Evolutionary conservation across 345 rosid species (phyloP).

Genomic region (Atalantia buxifolia): DNA sequence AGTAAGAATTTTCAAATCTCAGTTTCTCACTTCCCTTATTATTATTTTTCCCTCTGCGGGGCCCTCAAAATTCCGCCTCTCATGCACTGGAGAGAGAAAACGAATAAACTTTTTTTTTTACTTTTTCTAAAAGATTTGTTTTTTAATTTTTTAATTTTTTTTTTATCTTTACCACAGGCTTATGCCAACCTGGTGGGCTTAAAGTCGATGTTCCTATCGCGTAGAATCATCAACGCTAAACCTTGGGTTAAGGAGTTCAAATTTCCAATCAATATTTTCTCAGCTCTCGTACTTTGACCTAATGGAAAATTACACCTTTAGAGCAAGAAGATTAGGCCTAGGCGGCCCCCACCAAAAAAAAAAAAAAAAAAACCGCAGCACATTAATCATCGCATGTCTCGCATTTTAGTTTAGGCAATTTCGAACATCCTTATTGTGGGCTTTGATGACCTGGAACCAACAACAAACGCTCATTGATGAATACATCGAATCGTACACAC

Average conservation of each 20-base stretch:
- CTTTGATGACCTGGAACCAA: constrained; percentile 24
- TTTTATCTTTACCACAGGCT: too few relatives aligned
- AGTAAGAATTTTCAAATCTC: too few relatives aligned
- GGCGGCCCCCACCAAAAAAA: background rate
- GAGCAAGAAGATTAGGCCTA: background rate
- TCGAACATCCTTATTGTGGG: background rate
- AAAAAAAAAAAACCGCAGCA: background rate
- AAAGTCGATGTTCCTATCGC: background rate
- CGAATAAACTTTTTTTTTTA: too few relatives aligned
- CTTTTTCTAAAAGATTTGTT: background rate
- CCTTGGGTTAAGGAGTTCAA: background rate
- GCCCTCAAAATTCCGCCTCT: too few relatives aligned
- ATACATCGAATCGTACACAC: background rate
- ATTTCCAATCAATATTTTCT: background rate
- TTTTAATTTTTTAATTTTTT: background rate
- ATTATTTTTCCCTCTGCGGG: too few relatives aligned
- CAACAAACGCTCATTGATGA: background rate
- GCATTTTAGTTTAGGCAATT: background rate
- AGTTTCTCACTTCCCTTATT: too few relatives aligned
- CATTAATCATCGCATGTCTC: background rate
- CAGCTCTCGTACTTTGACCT: background rate
- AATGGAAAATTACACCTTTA: background rate
- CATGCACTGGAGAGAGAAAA: too few relatives aligned
- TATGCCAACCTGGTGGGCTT: background rate
- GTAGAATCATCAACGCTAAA: background rate